A percentile compares a stretch with the other conserved stretches of the same genome.
These are phyloP conservation scores for Stagonosporopsis vannaccii DNA, from an alignment of 2,329 filamentous ascomycete genomes.

Conservation along the genomic window DNA sequence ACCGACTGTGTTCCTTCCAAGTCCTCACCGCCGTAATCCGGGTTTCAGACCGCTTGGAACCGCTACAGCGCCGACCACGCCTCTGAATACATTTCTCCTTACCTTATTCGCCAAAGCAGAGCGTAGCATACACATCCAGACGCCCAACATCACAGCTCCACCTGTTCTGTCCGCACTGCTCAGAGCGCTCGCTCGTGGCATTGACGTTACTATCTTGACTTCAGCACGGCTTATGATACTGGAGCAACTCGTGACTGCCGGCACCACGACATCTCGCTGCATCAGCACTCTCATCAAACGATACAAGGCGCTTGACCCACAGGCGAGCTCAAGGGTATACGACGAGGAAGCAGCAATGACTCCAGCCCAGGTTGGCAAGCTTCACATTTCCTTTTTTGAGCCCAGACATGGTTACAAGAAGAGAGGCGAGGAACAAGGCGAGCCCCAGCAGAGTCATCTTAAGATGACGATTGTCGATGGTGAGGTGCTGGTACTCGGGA, in stretches of 20 bases:
- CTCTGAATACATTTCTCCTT: slow-evolving; percentile 71
- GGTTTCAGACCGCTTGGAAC: slow-evolving; percentile 59
- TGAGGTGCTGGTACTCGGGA: slow-evolving; percentile 73
- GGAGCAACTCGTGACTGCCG: slow-evolving; percentile 82
- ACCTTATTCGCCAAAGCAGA: slow-evolving; percentile 66
- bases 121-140: slow-evolving; percentile 71
- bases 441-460: slow-evolving; percentile 77
- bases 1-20: slow-evolving; percentile 73
- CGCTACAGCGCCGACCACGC: slow-evolving; percentile 65
- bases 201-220: slow-evolving; percentile 73
- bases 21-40: slow-evolving; percentile 74
- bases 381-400: slow-evolving; percentile 68
- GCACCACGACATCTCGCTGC: slow-evolving; percentile 74
- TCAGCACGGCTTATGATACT: slow-evolving; percentile 75
- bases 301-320: slow-evolving; percentile 51
- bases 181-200: slow-evolving; percentile 68
- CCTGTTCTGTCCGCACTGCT: slow-evolving; percentile 69
- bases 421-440: slow-evolving; percentile 45
- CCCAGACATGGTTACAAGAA: slow-evolving; percentile 34
- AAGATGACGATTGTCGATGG: slow-evolving; percentile 79
- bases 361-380: slow-evolving; percentile 50
- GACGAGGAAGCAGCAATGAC: slow-evolving; percentile 43
- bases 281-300: slow-evolving; percentile 65
- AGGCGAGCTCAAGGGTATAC: background rate
- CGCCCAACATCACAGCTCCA: slow-evolving; percentile 77